Conservation (phyloP, 2,329 filamentous ascomycete species). For the Hypoxylon sp. region DNA sequence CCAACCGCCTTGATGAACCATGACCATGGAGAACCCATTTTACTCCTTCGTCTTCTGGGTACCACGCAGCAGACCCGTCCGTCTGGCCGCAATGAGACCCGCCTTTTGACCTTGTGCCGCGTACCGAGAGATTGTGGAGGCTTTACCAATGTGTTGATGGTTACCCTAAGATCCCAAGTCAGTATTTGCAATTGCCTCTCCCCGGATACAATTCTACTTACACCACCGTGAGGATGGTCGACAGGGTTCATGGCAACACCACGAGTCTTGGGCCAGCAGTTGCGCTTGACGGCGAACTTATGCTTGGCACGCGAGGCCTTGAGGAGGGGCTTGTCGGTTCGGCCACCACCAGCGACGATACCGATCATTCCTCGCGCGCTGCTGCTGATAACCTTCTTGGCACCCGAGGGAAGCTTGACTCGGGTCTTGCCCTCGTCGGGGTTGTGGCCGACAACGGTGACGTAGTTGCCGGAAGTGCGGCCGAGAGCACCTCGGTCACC, state of each 20-base stretch:
- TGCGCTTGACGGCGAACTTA: constrained; percentile 99
- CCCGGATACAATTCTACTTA: constrained; percentile 60
- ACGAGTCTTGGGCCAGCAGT: constrained; percentile 99
- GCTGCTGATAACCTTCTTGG: constrained; percentile 99
- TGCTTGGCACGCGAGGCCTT: constrained; percentile 99
- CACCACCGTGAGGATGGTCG: constrained; percentile 97
- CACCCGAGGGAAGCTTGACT: constrained; percentile 98
- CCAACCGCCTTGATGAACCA: constrained; percentile 71
- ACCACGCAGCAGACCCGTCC: constrained; percentile 99
- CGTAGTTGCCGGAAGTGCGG: constrained; percentile 99
- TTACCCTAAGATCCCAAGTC: constrained; percentile 79
- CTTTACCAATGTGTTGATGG: constrained; percentile 99
- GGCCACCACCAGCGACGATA: constrained; percentile 98
- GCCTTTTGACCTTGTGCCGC: constrained; percentile 99
- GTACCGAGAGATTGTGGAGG: constrained; percentile 98
- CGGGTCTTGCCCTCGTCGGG: constrained; percentile 99
- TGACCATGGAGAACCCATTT: constrained; percentile 57
- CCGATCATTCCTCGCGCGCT: constrained; percentile 97
- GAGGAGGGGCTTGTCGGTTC: constrained; percentile 99
- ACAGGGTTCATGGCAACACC: constrained; percentile 99
- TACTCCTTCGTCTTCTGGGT: constrained; percentile 99
- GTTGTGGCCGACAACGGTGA: constrained; percentile 98
- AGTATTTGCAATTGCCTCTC: constrained; percentile 52
- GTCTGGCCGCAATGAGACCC: constrained; percentile 99
- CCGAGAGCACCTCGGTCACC: constrained; percentile 97